Conservation (phyloP, 2,329 filamentous ascomycete species). For the Esteya vermicola region DNA sequence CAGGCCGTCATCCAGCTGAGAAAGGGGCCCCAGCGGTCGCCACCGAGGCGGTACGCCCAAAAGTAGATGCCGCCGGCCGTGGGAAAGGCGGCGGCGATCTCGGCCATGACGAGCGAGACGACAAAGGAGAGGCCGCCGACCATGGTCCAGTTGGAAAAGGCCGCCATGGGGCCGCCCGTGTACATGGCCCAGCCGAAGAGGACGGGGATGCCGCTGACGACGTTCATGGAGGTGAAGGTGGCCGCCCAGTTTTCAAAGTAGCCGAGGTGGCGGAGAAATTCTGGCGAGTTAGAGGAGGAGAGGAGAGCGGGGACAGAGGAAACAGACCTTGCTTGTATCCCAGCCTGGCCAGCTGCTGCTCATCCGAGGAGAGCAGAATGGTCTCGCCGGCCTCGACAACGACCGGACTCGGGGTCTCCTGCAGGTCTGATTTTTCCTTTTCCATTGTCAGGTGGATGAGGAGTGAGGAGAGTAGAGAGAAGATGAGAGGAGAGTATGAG, state of each 20-base stretch:
- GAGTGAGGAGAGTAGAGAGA: too few species aligned
- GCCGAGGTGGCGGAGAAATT: conserved; percentile 19
- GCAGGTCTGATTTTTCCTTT: not conserved
- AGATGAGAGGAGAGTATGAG: too few species aligned
- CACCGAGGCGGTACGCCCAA: conserved; percentile 21
- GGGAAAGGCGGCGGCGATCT: conserved; percentile 21
- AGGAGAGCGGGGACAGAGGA: not conserved
- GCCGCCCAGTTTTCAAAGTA: conserved; percentile 23
- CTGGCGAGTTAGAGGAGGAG: conserved; percentile 4
- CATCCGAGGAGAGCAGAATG: conserved; percentile 11
- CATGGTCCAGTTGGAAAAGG: conserved; percentile 24
- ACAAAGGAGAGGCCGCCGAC: conserved; percentile 20
- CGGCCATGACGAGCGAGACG: conserved; percentile 22
- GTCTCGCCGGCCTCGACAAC: conserved; percentile 8
- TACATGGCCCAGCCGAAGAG: conserved; percentile 24
- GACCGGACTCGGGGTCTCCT: not conserved
- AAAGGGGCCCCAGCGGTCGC: conserved; percentile 20
- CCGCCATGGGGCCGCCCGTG: conserved; percentile 21
- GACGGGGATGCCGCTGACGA: conserved; percentile 22
- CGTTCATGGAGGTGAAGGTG: conserved; percentile 23
- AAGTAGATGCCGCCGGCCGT: conserved; percentile 25
- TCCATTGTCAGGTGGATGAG: not conserved
- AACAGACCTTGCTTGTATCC: conserved; percentile 18
- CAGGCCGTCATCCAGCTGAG: conserved; percentile 25
- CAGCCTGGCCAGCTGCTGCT: conserved; percentile 18